Evolutionary conservation across 2,329 filamentous ascomycete species (phyloP).

Genomic region (Neopestalotiopsis sp.): DNA sequence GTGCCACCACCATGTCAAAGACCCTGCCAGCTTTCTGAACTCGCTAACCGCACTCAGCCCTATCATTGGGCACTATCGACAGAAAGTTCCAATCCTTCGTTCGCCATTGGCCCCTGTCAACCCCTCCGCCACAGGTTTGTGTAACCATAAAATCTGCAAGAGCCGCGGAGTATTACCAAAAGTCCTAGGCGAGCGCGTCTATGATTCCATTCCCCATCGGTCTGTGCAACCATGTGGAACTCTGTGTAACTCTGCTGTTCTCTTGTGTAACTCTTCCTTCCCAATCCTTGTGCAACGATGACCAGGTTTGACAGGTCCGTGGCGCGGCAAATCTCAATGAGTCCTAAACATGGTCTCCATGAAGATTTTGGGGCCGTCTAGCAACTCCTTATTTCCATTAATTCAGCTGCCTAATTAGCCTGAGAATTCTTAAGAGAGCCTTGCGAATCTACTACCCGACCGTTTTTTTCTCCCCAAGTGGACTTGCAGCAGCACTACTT

Average conservation of each 20-base stretch:
- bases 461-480: not conserved
- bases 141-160: constrained; percentile 8
- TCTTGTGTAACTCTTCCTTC: not conserved
- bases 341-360: not conserved
- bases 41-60: constrained; percentile 10
- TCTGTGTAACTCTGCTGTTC: not conserved
- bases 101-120: not conserved
- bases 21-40: not conserved
- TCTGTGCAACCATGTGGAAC: constrained; percentile 6
- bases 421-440: not conserved
- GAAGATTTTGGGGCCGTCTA: not conserved
- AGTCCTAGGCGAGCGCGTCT: constrained; percentile 8
- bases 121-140: not conserved
- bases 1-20: not conserved
- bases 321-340: not conserved
- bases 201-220: not conserved
- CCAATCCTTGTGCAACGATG: not conserved
- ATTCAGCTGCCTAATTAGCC: not conserved
- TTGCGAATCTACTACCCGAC: not conserved
- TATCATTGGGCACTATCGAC: not conserved
- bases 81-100: constrained; percentile 7
- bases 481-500: not conserved
- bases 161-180: constrained; percentile 5
- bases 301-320: not conserved
- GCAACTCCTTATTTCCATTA: not conserved